A percentile compares a stretch with the other conserved stretches of the same genome.
Conservation (phyloP, 495 filamentous ascomycete genomes). For the Penicillium angulare region DNA sequence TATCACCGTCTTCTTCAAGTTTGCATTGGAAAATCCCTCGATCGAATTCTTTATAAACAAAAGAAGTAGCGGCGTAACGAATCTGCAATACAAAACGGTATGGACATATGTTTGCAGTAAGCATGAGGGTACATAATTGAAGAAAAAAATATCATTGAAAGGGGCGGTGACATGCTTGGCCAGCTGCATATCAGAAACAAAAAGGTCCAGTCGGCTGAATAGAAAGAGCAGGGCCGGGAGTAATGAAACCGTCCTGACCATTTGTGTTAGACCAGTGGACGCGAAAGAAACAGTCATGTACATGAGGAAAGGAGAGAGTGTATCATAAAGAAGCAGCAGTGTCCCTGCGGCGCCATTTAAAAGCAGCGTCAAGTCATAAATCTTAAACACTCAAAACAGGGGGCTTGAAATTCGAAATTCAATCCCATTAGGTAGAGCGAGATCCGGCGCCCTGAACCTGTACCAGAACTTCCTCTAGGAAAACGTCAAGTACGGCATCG, state of each 20-base stretch:
- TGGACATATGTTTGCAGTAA: not conserved
- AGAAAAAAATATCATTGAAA: not conserved
- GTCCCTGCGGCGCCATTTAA: not conserved
- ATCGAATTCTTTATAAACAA: not conserved
- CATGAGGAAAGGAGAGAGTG: not conserved
- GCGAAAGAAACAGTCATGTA: not conserved
- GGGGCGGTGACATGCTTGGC: not conserved
- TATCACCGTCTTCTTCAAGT: too few relatives aligned
- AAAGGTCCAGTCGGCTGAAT: not conserved
- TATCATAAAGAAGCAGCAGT: not conserved
- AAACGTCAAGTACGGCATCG: slow-evolving; percentile 80
- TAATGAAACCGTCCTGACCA: too few relatives aligned
- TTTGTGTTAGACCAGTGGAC: too few relatives aligned
- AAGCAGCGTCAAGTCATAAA: not conserved
- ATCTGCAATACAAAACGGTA: not conserved
- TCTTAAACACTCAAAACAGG: not conserved
- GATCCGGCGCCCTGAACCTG: slow-evolving; percentile 58
- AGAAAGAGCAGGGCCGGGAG: too few relatives aligned
- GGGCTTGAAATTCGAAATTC: not conserved
- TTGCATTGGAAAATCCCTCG: too few relatives aligned
- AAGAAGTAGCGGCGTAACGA: not conserved
- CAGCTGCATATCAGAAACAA: not conserved
- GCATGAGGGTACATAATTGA: not conserved
- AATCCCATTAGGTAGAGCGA: not conserved
- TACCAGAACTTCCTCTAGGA: slow-evolving; percentile 93